A percentile compares a stretch with the other conserved stretches of the same genome.
phyloP scores from a whole-genome alignment of 1,139 yeast species.

The Saccharomyces hybrid region DNA sequence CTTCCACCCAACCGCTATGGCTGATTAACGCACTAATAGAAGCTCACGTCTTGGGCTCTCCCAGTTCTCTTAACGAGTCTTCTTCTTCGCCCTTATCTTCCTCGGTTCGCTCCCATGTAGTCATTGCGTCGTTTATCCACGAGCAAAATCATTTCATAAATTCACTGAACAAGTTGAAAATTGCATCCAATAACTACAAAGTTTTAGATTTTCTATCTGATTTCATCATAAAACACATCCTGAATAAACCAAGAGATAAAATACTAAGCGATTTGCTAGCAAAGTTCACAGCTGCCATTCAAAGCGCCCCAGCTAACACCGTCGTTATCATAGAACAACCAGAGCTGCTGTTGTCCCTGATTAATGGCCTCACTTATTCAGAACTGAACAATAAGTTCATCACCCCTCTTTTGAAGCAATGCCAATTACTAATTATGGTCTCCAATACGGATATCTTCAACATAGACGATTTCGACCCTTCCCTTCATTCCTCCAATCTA shows the following conservation, averaged over 20 bases:
- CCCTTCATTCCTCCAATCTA: slow-evolving; percentile 9
- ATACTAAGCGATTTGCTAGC: slow-evolving; percentile 16
- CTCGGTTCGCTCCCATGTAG: slow-evolving; percentile 6
- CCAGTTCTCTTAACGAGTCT: slow-evolving; percentile 21
- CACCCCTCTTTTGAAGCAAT: slow-evolving; percentile 22
- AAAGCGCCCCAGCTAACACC: slow-evolving; percentile 2
- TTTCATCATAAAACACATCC: slow-evolving; percentile 21
- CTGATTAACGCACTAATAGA: slow-evolving; percentile 39
- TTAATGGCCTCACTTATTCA: slow-evolving; percentile 23
- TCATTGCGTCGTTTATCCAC: slow-evolving; percentile 28
- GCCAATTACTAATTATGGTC: slow-evolving; percentile 22
- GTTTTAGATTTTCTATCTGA: slow-evolving; percentile 23
- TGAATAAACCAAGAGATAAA: slow-evolving; percentile 24
- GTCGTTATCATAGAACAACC: slow-evolving; percentile 29
- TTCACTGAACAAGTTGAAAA: slow-evolving; percentile 19
- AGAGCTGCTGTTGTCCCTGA: slow-evolving; percentile 24
- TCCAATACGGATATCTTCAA: slow-evolving; percentile 19
- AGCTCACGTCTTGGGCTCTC: slow-evolving; percentile 24
- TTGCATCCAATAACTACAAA: slow-evolving; percentile 14
- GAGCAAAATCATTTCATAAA: slow-evolving; percentile 15
- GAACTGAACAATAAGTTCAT: slow-evolving; percentile 23
- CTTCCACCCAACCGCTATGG: slow-evolving; percentile 65
- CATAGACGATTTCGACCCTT: slow-evolving; percentile 9
- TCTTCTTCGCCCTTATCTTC: neutral
- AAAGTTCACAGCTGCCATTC: slow-evolving; percentile 11